A percentile compares a stretch with the other conserved stretches of the same genome.
Conservation (phyloP, 2,329 filamentous ascomycete species). For the Pseudopithomyces maydicus region DNA sequence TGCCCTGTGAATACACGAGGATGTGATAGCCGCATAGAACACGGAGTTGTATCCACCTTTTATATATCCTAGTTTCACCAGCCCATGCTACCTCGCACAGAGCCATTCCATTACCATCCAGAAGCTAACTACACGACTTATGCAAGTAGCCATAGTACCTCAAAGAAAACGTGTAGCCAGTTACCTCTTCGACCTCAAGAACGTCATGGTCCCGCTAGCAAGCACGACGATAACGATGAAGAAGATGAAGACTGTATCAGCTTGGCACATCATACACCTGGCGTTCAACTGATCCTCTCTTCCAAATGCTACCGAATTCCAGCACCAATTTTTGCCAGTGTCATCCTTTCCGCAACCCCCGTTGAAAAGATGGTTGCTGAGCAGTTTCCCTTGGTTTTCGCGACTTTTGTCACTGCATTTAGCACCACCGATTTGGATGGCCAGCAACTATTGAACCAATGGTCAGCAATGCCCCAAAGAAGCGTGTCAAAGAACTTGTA, state of each 20-base stretch:
- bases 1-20: background rate
- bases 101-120: background rate
- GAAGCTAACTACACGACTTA: background rate
- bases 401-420: constrained; percentile 10
- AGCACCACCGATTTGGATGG: constrained; percentile 11
- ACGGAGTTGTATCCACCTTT: background rate
- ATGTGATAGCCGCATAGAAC: background rate
- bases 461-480: too few relatives aligned
- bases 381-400: constrained; percentile 2
- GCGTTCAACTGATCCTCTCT: constrained; percentile 10
- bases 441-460: constrained; percentile 9
- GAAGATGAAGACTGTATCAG: constrained; percentile 26
- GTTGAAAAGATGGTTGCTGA: constrained; percentile 20
- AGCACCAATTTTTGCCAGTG: background rate
- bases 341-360: constrained; percentile 12
- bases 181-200: constrained; percentile 7
- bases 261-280: constrained; percentile 18
- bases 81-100: background rate
- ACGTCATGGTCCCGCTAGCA: constrained; percentile 8
- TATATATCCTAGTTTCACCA: background rate
- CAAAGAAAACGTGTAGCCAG: background rate
- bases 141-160: background rate
- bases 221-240: constrained; percentile 14
- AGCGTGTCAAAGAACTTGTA: too few relatives aligned
- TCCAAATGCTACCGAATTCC: background rate